A percentile compares a stretch with the other conserved stretches of the same genome.
phyloP scores from a whole-genome alignment of 768 basidiomycete species.

The Russula dissimulans region DNA sequence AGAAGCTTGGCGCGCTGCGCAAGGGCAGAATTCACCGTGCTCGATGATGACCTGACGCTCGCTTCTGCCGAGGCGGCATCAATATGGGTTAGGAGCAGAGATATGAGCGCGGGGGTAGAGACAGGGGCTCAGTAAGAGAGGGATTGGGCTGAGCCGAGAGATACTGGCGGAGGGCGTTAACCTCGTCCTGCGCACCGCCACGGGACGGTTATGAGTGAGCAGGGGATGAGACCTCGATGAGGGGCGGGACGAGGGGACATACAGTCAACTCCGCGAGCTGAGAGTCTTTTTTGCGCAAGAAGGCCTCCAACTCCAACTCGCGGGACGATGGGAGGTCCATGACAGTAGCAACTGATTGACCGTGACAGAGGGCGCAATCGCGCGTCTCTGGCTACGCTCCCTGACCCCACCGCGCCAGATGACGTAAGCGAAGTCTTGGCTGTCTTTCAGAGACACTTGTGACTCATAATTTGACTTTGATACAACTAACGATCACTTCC shows the following conservation, averaged over 20 bases:
- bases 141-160: slow-evolving; percentile 51
- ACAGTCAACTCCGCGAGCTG: slow-evolving; percentile 68
- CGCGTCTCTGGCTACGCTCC: slow-evolving; percentile 6
- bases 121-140: slow-evolving; percentile 50
- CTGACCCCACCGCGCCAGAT: slow-evolving; percentile 7
- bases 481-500: no score
- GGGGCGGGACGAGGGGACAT: slow-evolving; percentile 27
- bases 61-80: slow-evolving; percentile 31
- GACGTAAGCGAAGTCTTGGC: slow-evolving; percentile 4
- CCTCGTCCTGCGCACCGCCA: slow-evolving; percentile 51
- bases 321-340: slow-evolving; percentile 69
- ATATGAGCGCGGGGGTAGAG: slow-evolving; percentile 65
- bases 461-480: no score
- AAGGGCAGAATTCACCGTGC: slow-evolving; percentile 62
- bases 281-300: slow-evolving; percentile 65
- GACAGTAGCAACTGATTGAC: slow-evolving; percentile 12
- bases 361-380: slow-evolving; percentile 13
- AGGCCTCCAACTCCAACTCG: slow-evolving; percentile 74
- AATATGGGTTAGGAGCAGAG: slow-evolving; percentile 61
- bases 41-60: slow-evolving; percentile 27
- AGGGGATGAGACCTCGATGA: background rate
- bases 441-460: no score
- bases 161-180: slow-evolving; percentile 57
- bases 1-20: slow-evolving; percentile 62
- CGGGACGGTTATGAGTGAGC: background rate